These are phyloP conservation scores for Fraxinus floribunda DNA, from an alignment of 305 asterid genomes.

Conservation along the genomic window DNA sequence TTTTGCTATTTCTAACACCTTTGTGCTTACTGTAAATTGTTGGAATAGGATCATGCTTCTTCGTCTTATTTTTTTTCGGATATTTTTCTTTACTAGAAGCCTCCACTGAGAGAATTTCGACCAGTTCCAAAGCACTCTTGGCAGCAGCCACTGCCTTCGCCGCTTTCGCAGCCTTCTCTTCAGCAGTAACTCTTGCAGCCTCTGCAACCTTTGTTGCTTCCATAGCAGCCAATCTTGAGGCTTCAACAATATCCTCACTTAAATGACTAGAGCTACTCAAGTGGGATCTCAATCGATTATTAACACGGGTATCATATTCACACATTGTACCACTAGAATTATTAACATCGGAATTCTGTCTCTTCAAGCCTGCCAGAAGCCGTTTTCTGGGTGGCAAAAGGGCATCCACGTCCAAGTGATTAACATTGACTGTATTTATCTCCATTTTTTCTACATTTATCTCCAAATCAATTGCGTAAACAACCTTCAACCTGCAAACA, in stretches of 20 bases:
- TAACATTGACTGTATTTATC: slow-evolving; percentile 50
- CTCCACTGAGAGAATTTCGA: slow-evolving; percentile 57
- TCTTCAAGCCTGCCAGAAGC: slow-evolving; percentile 86
- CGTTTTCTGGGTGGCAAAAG: slow-evolving; percentile 96
- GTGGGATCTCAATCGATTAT: slow-evolving; percentile 45
- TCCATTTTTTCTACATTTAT: slow-evolving; percentile 65
- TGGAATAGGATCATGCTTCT: slow-evolving; percentile 77
- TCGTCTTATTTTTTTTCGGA: slow-evolving; percentile 66
- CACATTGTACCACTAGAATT: slow-evolving; percentile 14
- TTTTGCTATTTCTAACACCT: slow-evolving; percentile 45
- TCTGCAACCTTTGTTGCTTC: slow-evolving; percentile 67
- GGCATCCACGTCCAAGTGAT: slow-evolving; percentile 75
- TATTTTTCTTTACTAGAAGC: slow-evolving; percentile 38
- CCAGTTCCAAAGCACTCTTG: slow-evolving; percentile 78
- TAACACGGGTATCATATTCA: slow-evolving; percentile 42
- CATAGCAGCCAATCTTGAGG: slow-evolving; percentile 65
- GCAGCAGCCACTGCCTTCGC: slow-evolving; percentile 90
- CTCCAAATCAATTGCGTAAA: slow-evolving; percentile 31
- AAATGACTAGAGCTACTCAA: slow-evolving; percentile 50
- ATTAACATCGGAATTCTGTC: slow-evolving; percentile 67
- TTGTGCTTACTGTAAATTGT: slow-evolving; percentile 61
- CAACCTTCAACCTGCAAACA: slow-evolving; percentile 40
- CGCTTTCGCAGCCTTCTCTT: slow-evolving; percentile 86
- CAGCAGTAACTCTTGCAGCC: slow-evolving; percentile 80
- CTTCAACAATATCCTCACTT: slow-evolving; percentile 66